Evolutionary conservation across 345 rosid genomes (phyloP), one percentile per base, ranked within the genome.

Genomic region (Leavenworthia alabamica): DNA sequence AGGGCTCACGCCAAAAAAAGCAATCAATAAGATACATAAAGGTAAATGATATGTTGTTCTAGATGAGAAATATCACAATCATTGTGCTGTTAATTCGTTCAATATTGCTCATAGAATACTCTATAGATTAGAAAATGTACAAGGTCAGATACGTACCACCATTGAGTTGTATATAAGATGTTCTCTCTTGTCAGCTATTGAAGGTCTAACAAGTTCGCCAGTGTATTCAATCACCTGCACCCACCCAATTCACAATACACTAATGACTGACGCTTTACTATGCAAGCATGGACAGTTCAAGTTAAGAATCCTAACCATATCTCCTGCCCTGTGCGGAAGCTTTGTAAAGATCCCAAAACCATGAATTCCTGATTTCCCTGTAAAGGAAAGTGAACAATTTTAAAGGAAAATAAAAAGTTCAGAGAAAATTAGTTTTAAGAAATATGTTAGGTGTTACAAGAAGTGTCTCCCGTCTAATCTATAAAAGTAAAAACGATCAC

Each of bases 291-390:
- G 51, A 26, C 28, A 9, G 23, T 33, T 12, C 24, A 53, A 62
- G 56, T 46, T 52, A 51, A 55, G 54, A 62, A 43, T 49, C 36
- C 64, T 66, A 74, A 93, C 99, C 99, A 93, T 93, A 71, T 93
- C 99, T 68, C 97, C 99, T 14, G 97, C 99, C 64, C 80, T 84
- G 68, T 93, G 95, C 3, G 96, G 90, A 74, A 84, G 97, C 83
- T 93, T 93, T 62, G 96, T 68, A 46, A 93, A 93, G 71, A 93
- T 86, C 68, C 99, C 99, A 72, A 93, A 93, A 52, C 99, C 99
- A 75, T 93, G 99, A 73, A 93, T 90, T 48, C 95, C 94, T 4
- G 99, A 93, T 82, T 93, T 93, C 55, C 99, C 99, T 90, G 77
- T 15, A 71, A 12, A 63, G 11, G 8, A 23, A 44, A 42, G 16